A percentile compares a stretch with the other conserved stretches of the same genome.
These are phyloP conservation scores for Phellopilus nigrolimitatus DNA, from an alignment of 1,284 basidiomycete genomes.

Conservation along the genomic window DNA sequence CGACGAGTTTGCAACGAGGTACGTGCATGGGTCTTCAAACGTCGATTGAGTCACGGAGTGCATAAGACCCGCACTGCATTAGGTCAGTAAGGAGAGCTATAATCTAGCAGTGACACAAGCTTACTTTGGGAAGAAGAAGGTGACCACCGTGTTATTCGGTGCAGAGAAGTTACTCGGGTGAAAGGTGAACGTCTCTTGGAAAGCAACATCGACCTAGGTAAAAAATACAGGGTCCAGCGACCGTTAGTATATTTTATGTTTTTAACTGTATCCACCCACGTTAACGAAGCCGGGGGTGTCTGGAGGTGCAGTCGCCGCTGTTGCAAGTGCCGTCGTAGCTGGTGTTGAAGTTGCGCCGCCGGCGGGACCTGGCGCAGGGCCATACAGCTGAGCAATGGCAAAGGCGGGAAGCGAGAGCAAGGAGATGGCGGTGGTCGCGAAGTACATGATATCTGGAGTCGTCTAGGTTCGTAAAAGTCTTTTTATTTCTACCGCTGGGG, in stretches of 20 bases:
- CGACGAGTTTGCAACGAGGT: constrained; percentile 33
- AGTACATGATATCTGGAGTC: constrained; percentile 9
- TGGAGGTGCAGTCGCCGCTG: constrained; percentile 42
- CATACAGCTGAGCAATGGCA: constrained; percentile 36
- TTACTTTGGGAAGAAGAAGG: constrained; percentile 50
- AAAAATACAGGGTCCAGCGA: not conserved
- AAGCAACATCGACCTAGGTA: constrained; percentile 42
- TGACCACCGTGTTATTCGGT: constrained; percentile 40
- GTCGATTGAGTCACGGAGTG: constrained; percentile 55
- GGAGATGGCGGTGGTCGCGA: constrained; percentile 11
- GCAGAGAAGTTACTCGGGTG: constrained; percentile 20
- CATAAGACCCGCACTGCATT: constrained; percentile 26
- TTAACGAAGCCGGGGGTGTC: constrained; percentile 39
- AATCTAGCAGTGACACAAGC: constrained; percentile 19
- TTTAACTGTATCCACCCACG: constrained; percentile 28
- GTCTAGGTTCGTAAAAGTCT: not conserved
- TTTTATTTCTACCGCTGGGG: not conserved
- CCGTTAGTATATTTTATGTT: constrained; percentile 6
- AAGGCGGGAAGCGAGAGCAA: constrained; percentile 31
- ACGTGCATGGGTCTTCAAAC: constrained; percentile 45
- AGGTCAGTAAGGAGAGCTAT: constrained; percentile 4
- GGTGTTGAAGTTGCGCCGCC: constrained; percentile 26
- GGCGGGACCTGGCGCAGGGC: constrained; percentile 28
- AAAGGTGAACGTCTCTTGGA: constrained; percentile 29
- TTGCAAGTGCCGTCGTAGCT: constrained; percentile 22